phyloP scores from a whole-genome alignment of 768 basidiomycete genomes.

The Hygrocybe coccinea region DNA sequence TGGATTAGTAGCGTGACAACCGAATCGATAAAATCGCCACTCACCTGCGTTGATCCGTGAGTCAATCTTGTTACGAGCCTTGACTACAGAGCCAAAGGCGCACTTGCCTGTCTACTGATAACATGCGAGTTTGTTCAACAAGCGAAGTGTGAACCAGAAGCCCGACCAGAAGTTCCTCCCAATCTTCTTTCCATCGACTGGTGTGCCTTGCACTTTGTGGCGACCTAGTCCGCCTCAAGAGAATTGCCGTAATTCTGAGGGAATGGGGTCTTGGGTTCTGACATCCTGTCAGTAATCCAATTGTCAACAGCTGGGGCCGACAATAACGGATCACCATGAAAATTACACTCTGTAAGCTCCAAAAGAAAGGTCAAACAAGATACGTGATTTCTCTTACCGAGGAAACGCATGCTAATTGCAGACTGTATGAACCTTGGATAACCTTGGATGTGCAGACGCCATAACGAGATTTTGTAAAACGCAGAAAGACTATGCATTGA shows the following conservation, averaged over 20 bases:
- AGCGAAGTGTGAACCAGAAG: not conserved
- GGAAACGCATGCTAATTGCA: conserved; percentile 56
- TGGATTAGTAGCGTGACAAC: conserved; percentile 4
- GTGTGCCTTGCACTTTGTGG: conserved; percentile 44
- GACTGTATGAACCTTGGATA: conserved; percentile 47
- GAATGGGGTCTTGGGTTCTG: conserved; percentile 50
- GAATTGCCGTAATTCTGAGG: conserved; percentile 44
- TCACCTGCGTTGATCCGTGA: conserved; percentile 74
- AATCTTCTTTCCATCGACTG: conserved; percentile 90
- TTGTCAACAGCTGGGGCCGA: conserved; percentile 19
- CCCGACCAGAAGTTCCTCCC: conserved; percentile 79
- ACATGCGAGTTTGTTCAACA: not conserved
- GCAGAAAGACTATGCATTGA: conserved; percentile 29
- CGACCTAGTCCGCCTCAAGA: conserved; percentile 57
- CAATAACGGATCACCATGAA: conserved; percentile 21
- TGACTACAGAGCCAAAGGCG: conserved; percentile 91
- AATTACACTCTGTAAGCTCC: conserved; percentile 46
- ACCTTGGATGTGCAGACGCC: conserved; percentile 55
- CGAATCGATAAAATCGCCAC: conserved; percentile 15
- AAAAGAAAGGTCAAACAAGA: conserved; percentile 56
- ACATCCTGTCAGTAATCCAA: conserved; percentile 3
- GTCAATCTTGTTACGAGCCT: conserved; percentile 87
- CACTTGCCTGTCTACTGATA: conserved; percentile 58
- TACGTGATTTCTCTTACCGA: conserved; percentile 50
- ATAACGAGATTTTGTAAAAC: conserved; percentile 2